Base-by-base conservation (phyloP, 1,284 basidiomycete genomes). In the Tilletia setariae region DNA sequence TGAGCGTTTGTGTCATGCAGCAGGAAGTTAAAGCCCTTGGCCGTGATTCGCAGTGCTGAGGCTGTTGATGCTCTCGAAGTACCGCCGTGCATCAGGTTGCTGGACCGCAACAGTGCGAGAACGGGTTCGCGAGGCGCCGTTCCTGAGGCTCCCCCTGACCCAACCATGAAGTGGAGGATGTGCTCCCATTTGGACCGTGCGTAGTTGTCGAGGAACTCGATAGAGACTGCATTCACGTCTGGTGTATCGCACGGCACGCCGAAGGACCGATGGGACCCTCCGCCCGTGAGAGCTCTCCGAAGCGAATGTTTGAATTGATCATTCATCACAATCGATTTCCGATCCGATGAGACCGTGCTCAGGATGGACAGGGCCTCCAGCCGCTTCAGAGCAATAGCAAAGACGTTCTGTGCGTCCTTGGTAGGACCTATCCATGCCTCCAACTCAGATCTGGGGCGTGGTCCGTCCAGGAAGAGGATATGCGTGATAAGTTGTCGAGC, bases 121-220 rank as follows among this genome's bases (percentile, higher is more conserved):
- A 98, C 94, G 46, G 89, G 89, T 79, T 89, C 85, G 46, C 93
- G 89, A 63, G 92, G 91, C 74, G 87, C 87, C n/a, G 88, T 84
- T 40, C 35, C 35, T 6, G 35, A 40, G 72, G 83, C 83, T 0
- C 85, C 91, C 8, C 91, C 91, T 32, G 93, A 94, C 1, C 94
- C 94, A 1, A 99, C 96, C 94, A 99, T 97, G 83, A 92, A 98
- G 84, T 98, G 94, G 65, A 98, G 86, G 76, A 98, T 96, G 0
- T 92, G 92, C 87, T 99, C 96, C 94, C 96, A 99, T 68, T 92
- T 88, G 73, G 92, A 90, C 46, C 94, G 86, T 1, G 95, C 94
- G 79, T 93, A 94, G 23, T 87, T 85, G 81, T 97, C 92, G 32
- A 97, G 85, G 21, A 86, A 86, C 46, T 90, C 90, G 0, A 90